A percentile compares a stretch with the other conserved stretches of the same genome.
Conservation (phyloP, 208 protist species). For the Zelonia costaricensis region DNA sequence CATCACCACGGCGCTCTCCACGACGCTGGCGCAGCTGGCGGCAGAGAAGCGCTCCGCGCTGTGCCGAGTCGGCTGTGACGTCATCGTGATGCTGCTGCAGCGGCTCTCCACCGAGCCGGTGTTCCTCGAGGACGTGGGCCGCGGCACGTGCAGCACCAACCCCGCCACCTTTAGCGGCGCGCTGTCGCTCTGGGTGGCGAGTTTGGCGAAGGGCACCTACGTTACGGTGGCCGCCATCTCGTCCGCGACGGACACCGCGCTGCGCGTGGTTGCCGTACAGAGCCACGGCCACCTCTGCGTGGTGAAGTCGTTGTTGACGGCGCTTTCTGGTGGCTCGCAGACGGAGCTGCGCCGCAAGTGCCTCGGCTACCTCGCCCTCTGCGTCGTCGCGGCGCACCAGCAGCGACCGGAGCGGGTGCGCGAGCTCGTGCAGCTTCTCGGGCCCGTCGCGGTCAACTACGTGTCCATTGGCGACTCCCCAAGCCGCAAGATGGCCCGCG, state of each 20-base stretch:
- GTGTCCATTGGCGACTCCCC: slow-evolving; percentile 67
- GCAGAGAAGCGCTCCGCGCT: slow-evolving; percentile 79
- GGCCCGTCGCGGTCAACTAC: slow-evolving; percentile 40
- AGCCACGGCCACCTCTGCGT: slow-evolving; percentile 53
- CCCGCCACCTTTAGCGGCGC: slow-evolving; percentile 24
- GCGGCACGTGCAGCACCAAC: slow-evolving; percentile 16
- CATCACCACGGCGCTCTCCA: slow-evolving; percentile 26
- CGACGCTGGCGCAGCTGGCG: slow-evolving; percentile 41
- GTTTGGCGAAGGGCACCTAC: slow-evolving; percentile 63
- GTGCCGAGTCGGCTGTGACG: slow-evolving; percentile 70
- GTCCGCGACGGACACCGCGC: slow-evolving; percentile 55
- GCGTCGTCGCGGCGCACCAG: slow-evolving; percentile 37
- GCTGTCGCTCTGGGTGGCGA: slow-evolving; percentile 45
- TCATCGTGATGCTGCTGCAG: slow-evolving; percentile 39
- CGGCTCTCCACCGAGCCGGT: slow-evolving; percentile 36
- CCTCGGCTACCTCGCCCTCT: slow-evolving; percentile 79
- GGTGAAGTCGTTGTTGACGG: slow-evolving; percentile 39
- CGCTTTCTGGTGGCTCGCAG: slow-evolving; percentile 60
- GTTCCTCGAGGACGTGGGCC: slow-evolving; percentile 34
- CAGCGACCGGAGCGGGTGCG: slow-evolving; percentile 8
- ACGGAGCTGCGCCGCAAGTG: slow-evolving; percentile 81
- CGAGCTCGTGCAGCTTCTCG: slow-evolving; percentile 15
- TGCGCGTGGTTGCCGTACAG: slow-evolving; percentile 59
- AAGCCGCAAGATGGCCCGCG: slow-evolving; percentile 79
- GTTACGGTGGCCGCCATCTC: slow-evolving; percentile 88